Evolutionary conservation across 139 green algal species (phyloP).

Genomic region (Chlorella sorokiniana): DNA sequence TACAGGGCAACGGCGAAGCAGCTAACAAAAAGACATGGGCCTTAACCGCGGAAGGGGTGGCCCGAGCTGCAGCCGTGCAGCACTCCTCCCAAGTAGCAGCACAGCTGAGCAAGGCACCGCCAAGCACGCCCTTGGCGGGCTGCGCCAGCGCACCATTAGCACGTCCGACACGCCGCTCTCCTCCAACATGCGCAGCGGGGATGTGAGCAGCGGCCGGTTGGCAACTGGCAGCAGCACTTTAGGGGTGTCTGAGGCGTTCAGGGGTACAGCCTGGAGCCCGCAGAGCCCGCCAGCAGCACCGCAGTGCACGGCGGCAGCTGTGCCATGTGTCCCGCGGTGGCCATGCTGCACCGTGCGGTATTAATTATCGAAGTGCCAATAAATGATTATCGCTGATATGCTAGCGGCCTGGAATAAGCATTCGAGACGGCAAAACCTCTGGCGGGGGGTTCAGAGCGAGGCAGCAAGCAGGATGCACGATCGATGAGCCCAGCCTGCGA

Average conservation of each 20-base stretch:
- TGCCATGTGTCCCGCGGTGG: slow-evolving; percentile 24
- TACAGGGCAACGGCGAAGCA: not conserved
- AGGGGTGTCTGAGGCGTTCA: slow-evolving; percentile 57
- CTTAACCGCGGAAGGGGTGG: too few species aligned
- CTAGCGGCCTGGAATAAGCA: too few species aligned
- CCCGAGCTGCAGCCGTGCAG: too few species aligned
- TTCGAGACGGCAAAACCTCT: too few species aligned
- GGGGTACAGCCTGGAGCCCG: slow-evolving; percentile 65
- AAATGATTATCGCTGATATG: not conserved
- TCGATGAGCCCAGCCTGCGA: too few species aligned
- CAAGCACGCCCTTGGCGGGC: too few species aligned
- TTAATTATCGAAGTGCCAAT: not conserved
- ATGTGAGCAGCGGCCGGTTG: slow-evolving; percentile 77
- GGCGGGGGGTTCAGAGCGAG: too few species aligned
- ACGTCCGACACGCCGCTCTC: slow-evolving; percentile 69
- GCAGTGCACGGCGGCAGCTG: slow-evolving; percentile 47
- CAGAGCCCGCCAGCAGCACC: slow-evolving; percentile 67
- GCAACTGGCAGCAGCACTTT: slow-evolving; percentile 80
- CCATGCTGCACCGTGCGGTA: not conserved
- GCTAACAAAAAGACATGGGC: too few species aligned
- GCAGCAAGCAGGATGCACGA: too few species aligned
- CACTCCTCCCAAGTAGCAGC: not conserved
- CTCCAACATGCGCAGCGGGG: slow-evolving; percentile 67
- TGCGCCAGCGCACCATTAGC: slow-evolving; percentile 63
- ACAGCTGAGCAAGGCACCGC: not conserved